These are phyloP conservation scores for Melaleuca alternifolia DNA, from an alignment of 345 rosid species.

Conservation along the genomic window DNA sequence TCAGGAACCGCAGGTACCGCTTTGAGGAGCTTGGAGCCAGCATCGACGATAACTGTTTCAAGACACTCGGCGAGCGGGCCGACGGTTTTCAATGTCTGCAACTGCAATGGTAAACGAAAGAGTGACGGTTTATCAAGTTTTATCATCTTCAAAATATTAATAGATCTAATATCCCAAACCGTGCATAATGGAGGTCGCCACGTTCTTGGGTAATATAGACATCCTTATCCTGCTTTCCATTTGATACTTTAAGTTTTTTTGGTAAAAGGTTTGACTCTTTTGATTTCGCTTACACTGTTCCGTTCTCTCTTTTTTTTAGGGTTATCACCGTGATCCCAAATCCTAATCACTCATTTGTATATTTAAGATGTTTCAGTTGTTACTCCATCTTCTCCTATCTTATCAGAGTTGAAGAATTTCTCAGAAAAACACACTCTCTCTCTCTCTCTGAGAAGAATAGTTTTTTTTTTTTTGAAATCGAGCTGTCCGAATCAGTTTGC, in stretches of 20 bases:
- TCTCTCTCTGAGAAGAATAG: background rate
- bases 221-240: background rate
- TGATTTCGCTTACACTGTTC: background rate
- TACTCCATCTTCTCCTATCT: background rate
- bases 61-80: background rate
- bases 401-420: background rate
- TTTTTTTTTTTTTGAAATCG: too few relatives aligned
- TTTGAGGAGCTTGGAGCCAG: slow-evolving; percentile 88
- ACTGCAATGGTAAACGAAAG: background rate
- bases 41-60: slow-evolving; percentile 47
- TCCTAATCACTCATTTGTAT: slow-evolving; percentile 10
- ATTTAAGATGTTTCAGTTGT: slow-evolving; percentile 2
- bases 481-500: too few relatives aligned
- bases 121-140: too few relatives aligned
- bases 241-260: background rate
- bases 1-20: slow-evolving; percentile 97
- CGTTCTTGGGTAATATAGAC: slow-evolving; percentile 39
- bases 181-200: slow-evolving; percentile 53
- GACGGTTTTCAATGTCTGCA: background rate
- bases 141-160: too few relatives aligned
- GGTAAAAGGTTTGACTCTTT: background rate
- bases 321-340: slow-evolving; percentile 26
- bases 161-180: slow-evolving; percentile 49
- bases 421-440: background rate
- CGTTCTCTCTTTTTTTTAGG: slow-evolving; percentile 1